A percentile compares a stretch with the other conserved stretches of the same genome.
Conservation (phyloP, 1,284 basidiomycete genomes). For the Mycosarcoma maydis region DNA sequence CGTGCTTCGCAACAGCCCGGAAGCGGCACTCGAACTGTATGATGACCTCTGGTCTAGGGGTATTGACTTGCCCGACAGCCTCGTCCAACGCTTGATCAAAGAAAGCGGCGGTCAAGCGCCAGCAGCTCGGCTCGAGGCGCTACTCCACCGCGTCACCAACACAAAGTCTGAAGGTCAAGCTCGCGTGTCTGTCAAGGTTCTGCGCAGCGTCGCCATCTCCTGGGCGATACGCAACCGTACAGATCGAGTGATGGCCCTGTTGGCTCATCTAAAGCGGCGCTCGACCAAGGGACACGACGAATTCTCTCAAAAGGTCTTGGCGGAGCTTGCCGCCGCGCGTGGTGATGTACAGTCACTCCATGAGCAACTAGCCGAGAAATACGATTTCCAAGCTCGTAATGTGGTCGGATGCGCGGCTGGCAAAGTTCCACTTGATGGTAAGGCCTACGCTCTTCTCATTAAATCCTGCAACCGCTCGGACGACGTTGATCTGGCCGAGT, state of each 20-base stretch:
- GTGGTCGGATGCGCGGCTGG: slow-evolving; percentile 2
- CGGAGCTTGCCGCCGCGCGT: slow-evolving; percentile 20
- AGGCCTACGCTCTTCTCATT: slow-evolving; percentile 20
- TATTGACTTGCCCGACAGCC: slow-evolving; percentile 5
- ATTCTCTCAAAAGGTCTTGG: slow-evolving; percentile 1
- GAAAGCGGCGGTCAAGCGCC: slow-evolving; percentile 6
- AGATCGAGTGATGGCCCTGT: slow-evolving; percentile 5
- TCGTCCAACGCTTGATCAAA: slow-evolving; percentile 8
- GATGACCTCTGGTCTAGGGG: slow-evolving; percentile 36
- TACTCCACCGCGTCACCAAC: slow-evolving; percentile 17
- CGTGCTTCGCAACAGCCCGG: slow-evolving; percentile 3
- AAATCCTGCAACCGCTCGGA: slow-evolving; percentile 25
- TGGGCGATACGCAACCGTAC: slow-evolving; percentile 32
- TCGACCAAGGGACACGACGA: neutral
- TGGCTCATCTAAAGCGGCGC: slow-evolving; percentile 11
- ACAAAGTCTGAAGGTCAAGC: neutral
- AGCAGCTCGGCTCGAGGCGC: slow-evolving; percentile 14
- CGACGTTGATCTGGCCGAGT: slow-evolving; percentile 35
- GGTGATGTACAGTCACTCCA: slow-evolving; percentile 32
- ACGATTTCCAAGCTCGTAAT: slow-evolving; percentile 26
- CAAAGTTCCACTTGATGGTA: slow-evolving; percentile 16
- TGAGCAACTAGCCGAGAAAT: slow-evolving; percentile 7
- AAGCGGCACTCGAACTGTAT: slow-evolving; percentile 23
- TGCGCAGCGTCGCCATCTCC: slow-evolving; percentile 11
- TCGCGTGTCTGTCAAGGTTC: neutral